Percentiles rank a stretch among this genome's conserved stretches.
Conservation (phyloP, 129 eudicot genomes). For the Calendula officinalis region DNA sequence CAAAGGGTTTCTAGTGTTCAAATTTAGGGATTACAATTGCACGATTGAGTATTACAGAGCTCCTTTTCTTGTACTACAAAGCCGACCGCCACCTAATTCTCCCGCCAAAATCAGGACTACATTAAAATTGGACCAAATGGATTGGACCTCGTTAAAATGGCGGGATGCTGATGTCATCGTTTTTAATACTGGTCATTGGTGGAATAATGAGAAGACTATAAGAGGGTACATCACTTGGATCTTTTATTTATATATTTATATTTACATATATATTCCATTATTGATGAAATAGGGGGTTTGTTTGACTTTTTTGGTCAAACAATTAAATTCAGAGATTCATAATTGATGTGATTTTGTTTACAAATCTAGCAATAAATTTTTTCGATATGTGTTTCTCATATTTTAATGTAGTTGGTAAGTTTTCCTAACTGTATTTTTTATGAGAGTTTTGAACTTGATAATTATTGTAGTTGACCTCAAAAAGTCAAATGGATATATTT, state of each 20-base stretch:
- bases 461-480: too few relatives aligned
- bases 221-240: constrained; percentile 48
- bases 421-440: too few relatives aligned
- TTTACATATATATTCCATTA: not conserved
- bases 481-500: too few relatives aligned
- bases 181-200: constrained; percentile 96
- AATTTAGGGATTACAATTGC: constrained; percentile 72
- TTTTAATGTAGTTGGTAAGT: too few relatives aligned
- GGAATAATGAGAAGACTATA: constrained; percentile 93
- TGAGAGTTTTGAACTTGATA: too few relatives aligned
- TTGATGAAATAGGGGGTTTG: not conserved
- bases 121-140: constrained; percentile 69
- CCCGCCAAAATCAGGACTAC: constrained; percentile 51
- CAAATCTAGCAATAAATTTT: too few relatives aligned
- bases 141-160: constrained; percentile 83
- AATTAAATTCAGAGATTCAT: not conserved
- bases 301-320: not conserved
- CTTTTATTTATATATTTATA: not conserved
- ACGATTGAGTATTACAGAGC: constrained; percentile 90
- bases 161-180: constrained; percentile 71
- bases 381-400: too few relatives aligned
- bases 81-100: constrained; percentile 70
- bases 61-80: constrained; percentile 84
- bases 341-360: too few relatives aligned
- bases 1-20: constrained; percentile 87